phyloP scores from a whole-genome alignment of 257 asterid species.

The Primulina tabacum region DNA sequence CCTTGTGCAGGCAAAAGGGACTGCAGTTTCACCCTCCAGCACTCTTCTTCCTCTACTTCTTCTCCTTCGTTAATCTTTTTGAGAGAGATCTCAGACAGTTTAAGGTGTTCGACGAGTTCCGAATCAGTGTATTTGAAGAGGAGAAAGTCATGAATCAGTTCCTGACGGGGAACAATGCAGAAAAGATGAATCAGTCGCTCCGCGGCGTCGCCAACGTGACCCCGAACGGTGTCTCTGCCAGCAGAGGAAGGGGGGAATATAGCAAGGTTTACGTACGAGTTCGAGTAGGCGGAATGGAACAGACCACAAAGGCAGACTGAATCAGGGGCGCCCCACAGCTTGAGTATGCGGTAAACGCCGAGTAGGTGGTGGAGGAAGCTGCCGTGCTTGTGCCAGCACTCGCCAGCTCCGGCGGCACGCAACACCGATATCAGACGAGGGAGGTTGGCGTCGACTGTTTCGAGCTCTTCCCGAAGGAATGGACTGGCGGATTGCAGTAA shows the following conservation, averaged over 20 bases:
- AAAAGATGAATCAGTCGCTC: conserved; percentile 72
- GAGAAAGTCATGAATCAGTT: conserved; percentile 53
- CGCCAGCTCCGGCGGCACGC: conserved; percentile 75
- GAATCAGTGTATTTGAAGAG: conserved; percentile 54
- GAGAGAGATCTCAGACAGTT: conserved; percentile 43
- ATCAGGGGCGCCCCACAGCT: conserved; percentile 74
- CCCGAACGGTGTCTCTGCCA: conserved; percentile 71
- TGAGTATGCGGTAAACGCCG: conserved; percentile 68
- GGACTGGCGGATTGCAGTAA: conserved; percentile 66
- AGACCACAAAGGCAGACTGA: conserved; percentile 80
- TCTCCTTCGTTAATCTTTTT: conserved; percentile 30
- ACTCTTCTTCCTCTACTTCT: conserved; percentile 16
- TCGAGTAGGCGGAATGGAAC: conserved; percentile 93
- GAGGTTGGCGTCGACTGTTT: conserved; percentile 44
- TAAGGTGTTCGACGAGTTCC: conserved; percentile 64
- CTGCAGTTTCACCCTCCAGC: conserved; percentile 66
- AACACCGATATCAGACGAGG: conserved; percentile 65
- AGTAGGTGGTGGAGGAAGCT: conserved; percentile 73
- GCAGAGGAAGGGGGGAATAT: conserved; percentile 70
- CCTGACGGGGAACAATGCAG: conserved; percentile 79
- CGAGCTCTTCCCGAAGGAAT: conserved; percentile 73
- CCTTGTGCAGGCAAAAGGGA: conserved; percentile 63
- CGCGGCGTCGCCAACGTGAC: conserved; percentile 66
- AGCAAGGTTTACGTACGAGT: conserved; percentile 81
- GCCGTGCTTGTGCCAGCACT: conserved; percentile 94